These are phyloP conservation scores for Pestalotiopsis fici DNA, from an alignment of 2,329 filamentous ascomycete species.

Conservation along the genomic window DNA sequence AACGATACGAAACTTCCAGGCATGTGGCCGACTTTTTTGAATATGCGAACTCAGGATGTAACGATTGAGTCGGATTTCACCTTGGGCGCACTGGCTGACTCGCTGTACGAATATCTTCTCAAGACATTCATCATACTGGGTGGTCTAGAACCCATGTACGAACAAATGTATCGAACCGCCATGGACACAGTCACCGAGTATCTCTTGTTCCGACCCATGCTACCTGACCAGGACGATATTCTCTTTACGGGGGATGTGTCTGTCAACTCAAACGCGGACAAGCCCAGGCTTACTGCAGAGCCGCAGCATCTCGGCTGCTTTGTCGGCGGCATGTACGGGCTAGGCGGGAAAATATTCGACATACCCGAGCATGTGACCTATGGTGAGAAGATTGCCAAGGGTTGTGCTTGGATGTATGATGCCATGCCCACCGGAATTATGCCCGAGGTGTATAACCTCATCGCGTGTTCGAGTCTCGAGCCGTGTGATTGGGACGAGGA, in stretches of 20 bases:
- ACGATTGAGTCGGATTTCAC: conserved; percentile 43
- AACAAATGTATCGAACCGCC: conserved; percentile 61
- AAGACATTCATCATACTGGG: conserved; percentile 68
- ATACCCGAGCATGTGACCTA: conserved; percentile 45
- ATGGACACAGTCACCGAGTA: conserved; percentile 62
- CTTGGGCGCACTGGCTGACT: conserved; percentile 56
- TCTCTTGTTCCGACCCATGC: conserved; percentile 71
- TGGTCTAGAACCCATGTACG: conserved; percentile 61
- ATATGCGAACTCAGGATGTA: conserved; percentile 53
- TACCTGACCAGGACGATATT: conserved; percentile 61
- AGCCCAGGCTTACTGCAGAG: conserved; percentile 30
- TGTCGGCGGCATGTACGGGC: conserved; percentile 48
- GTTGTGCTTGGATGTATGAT: conserved; percentile 61
- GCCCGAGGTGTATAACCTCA: conserved; percentile 54
- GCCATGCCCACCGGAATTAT: conserved; percentile 57
- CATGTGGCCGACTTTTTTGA: conserved; percentile 70
- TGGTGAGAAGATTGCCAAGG: conserved; percentile 49
- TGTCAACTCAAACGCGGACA: conserved; percentile 22
- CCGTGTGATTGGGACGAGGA: conserved; percentile 44
- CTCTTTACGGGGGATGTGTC: conserved; percentile 45
- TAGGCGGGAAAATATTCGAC: conserved; percentile 45
- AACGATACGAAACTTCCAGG: conserved; percentile 71
- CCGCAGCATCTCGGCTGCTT: conserved; percentile 48
- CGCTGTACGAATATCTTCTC: conserved; percentile 60
- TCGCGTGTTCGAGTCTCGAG: conserved; percentile 39